phyloP scores from a whole-genome alignment of 192 early-diverging fungal genomes.

The Rhizophagus clarus region DNA sequence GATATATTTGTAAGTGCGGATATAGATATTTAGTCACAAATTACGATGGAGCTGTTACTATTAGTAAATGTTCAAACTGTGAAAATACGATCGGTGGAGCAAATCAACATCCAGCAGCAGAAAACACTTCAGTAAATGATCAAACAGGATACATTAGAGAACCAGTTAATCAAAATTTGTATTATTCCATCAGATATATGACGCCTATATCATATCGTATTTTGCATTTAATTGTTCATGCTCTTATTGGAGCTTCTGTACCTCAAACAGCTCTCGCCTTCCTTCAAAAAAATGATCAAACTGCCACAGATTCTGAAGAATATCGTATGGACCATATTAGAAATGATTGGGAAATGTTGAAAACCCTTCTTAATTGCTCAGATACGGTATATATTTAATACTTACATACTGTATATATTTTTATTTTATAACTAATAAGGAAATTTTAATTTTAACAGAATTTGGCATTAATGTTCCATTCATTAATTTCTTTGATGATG shows the following conservation, averaged over 20 bases:
- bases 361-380: conserved; percentile 15
- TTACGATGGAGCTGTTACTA: not conserved
- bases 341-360: conserved; percentile 24
- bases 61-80: not conserved
- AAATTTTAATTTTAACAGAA: too few species aligned
- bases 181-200: not conserved
- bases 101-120: not conserved
- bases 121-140: not conserved
- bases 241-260: conserved; percentile 16
- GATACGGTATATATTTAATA: conserved; percentile 13
- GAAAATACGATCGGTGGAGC: not conserved
- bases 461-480: not conserved
- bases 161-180: not conserved
- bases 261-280: not conserved
- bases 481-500: conserved; percentile 17
- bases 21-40: conserved; percentile 6
- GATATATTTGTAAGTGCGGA: conserved; percentile 24
- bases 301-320: not conserved
- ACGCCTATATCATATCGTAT: conserved; percentile 12
- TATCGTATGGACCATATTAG: conserved; percentile 22
- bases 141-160: conserved; percentile 20
- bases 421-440: too few species aligned
- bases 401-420: too few species aligned
- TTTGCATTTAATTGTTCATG: conserved; percentile 30
- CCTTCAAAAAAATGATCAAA: not conserved